Base-by-base conservation (phyloP, 2,329 filamentous ascomycete genomes). In the Penicillium oxalicum region DNA sequence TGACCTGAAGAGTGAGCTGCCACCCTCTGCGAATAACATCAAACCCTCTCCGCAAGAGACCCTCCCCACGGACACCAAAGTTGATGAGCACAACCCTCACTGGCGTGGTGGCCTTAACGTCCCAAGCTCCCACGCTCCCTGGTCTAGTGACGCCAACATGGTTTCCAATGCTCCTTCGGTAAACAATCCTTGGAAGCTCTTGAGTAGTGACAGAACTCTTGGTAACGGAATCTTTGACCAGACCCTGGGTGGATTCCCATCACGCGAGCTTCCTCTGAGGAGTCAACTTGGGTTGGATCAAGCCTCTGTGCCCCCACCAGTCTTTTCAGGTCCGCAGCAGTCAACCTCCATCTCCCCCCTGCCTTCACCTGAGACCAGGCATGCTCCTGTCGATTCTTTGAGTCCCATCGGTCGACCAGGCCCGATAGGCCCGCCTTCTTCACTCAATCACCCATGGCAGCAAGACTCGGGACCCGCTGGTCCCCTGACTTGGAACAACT, bases 151-250 rank as follows among this genome's bases (percentile, higher is more conserved):
- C 35, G 44, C 64, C 4, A 71, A 68, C 38, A 61, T 73, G 28
- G 56, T 56, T 25, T 52, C 60, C 32, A 60, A 65, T 32, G 51
- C 70, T 27, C 57, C 67, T 45, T 54, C 69, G 36, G 53, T 68
- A 53, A 61, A 70, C 45, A 81, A 79, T 55, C 76, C 82, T 29
- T 84, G 81, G 81, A 81, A 81, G 47, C 73, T 77, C 34, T 70
- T 77, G 34, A 74, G 70, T 45, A 74, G 74, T 57, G 77, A 80
- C 52, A 75, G 77, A 57, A 77, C 78, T 26, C 74, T 84, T 36
- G 81, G 81, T 12, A 84, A 84, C 64, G 81, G 81, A 28, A 82
- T 80, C 2, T 84, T 84, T 56, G 79, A 82, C 53, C 74, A 74
- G 50, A 68, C 66, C 49, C 74, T 79, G 47, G 70, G 71, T 32